phyloP scores from a whole-genome alignment of 2,329 filamentous ascomycete genomes.

The Ophiostoma pallidulum region DNA sequence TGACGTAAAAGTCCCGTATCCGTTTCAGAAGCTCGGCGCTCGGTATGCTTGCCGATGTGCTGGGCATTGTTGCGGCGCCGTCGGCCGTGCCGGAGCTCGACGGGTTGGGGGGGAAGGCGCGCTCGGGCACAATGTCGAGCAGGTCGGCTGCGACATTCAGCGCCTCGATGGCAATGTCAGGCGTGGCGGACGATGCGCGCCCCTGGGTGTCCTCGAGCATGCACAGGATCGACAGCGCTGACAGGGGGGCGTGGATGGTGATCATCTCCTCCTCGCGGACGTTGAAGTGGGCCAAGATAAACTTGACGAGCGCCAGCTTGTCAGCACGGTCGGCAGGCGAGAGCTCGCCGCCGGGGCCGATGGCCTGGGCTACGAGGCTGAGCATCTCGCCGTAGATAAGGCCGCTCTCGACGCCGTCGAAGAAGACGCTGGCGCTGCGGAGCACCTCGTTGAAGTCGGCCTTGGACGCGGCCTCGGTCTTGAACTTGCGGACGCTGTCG shows the following conservation, averaged over 20 bases:
- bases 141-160: conserved; percentile 45
- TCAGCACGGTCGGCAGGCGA: conserved; percentile 41
- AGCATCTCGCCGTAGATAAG: conserved; percentile 83
- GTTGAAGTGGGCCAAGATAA: conserved; percentile 83
- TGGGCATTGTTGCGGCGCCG: background rate
- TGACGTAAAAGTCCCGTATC: conserved; percentile 58
- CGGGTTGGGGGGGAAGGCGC: conserved; percentile 42
- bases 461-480: conserved; percentile 53
- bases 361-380: conserved; percentile 53
- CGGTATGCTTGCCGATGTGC: conserved; percentile 21
- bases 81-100: background rate
- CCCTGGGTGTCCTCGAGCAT: conserved; percentile 49
- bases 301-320: conserved; percentile 65
- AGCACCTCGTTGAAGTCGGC: conserved; percentile 76
- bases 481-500: conserved; percentile 67
- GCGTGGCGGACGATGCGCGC: conserved; percentile 19
- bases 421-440: conserved; percentile 88
- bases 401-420: conserved; percentile 91
- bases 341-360: conserved; percentile 39
- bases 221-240: conserved; percentile 53
- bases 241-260: conserved; percentile 69
- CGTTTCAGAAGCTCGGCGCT: conserved; percentile 48
- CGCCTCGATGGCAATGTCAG: conserved; percentile 24
- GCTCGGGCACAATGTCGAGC: conserved; percentile 54
- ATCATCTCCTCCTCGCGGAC: conserved; percentile 95